Evolutionary conservation across 2,329 filamentous ascomycete genomes (phyloP).

Genomic region (Dactylellina haptotyla): DNA sequence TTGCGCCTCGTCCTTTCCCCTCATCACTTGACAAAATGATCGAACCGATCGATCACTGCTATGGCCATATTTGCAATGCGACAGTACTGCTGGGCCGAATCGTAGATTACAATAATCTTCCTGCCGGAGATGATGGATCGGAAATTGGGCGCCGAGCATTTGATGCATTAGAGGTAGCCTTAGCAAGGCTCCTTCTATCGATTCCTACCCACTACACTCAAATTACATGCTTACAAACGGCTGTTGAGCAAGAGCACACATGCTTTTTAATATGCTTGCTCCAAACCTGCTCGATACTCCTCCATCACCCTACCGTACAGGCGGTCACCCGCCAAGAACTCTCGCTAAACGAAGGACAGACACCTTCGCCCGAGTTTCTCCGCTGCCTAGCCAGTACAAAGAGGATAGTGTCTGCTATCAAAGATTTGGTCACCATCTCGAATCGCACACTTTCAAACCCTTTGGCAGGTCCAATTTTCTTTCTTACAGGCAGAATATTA

Average conservation of each 20-base stretch:
- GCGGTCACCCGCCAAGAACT: slow-evolving; percentile 5
- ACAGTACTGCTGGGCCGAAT: slow-evolving; percentile 27
- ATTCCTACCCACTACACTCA: slow-evolving; percentile 17
- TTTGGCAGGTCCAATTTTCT: slow-evolving; percentile 22
- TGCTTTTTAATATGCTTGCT: slow-evolving; percentile 25
- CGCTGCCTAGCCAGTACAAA: slow-evolving; percentile 27
- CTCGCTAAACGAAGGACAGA: not conserved
- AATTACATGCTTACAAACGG: slow-evolving; percentile 21
- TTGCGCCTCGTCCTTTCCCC: slow-evolving; percentile 5
- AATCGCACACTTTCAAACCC: slow-evolving; percentile 23
- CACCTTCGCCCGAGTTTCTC: slow-evolving; percentile 12
- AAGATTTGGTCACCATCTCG: slow-evolving; percentile 25
- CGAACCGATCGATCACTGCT: slow-evolving; percentile 10
- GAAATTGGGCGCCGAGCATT: slow-evolving; percentile 9
- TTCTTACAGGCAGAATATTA: slow-evolving; percentile 26
- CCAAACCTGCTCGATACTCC: slow-evolving; percentile 31
- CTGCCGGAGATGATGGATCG: slow-evolving; percentile 15
- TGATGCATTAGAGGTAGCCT: slow-evolving; percentile 11
- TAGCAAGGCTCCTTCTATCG: slow-evolving; percentile 20
- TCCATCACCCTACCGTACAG: slow-evolving; percentile 26
- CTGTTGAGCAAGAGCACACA: slow-evolving; percentile 22
- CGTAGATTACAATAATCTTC: slow-evolving; percentile 26
- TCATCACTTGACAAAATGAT: slow-evolving; percentile 3
- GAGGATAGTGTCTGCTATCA: slow-evolving; percentile 21
- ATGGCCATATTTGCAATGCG: slow-evolving; percentile 18